Evolutionary conservation across 345 rosid species (phyloP).

Genomic region (Eutrema heterophyllum): DNA sequence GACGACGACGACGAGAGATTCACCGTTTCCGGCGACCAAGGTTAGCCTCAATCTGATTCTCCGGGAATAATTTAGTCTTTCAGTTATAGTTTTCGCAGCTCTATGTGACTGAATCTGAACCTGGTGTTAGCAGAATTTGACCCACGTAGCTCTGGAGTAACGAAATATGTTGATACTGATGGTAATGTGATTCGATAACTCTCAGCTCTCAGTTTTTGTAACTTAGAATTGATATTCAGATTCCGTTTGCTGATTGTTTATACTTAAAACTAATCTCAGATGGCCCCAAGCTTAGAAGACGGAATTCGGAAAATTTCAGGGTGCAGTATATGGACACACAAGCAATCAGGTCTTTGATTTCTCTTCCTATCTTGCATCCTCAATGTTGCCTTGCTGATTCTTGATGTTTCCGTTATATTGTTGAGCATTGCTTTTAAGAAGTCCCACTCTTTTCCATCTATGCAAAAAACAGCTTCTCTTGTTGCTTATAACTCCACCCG

Average conservation of each 20-base stretch:
- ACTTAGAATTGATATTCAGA: not conserved
- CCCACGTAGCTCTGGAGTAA: conserved; percentile 22
- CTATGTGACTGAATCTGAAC: not conserved
- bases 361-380: conserved; percentile 7
- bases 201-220: not conserved
- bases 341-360: conserved; percentile 55
- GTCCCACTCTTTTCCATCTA: not conserved
- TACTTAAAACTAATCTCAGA: conserved; percentile 33
- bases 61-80: not conserved
- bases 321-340: conserved; percentile 73
- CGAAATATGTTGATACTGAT: not conserved
- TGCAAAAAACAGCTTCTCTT: conserved; percentile 1
- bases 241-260: not conserved
- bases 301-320: conserved; percentile 82
- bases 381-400: not conserved
- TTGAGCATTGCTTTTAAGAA: not conserved
- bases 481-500: not conserved
- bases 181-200: not conserved
- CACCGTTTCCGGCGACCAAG: conserved; percentile 5
- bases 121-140: conserved; percentile 1
- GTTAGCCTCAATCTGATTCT: not conserved
- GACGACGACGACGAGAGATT: not conserved
- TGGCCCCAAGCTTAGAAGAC: conserved; percentile 50
- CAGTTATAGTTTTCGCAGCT: not conserved
- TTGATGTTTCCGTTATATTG: not conserved